Conservation (phyloP, 192 early-diverging fungal species). For the Spizellomyces punctatus region DNA sequence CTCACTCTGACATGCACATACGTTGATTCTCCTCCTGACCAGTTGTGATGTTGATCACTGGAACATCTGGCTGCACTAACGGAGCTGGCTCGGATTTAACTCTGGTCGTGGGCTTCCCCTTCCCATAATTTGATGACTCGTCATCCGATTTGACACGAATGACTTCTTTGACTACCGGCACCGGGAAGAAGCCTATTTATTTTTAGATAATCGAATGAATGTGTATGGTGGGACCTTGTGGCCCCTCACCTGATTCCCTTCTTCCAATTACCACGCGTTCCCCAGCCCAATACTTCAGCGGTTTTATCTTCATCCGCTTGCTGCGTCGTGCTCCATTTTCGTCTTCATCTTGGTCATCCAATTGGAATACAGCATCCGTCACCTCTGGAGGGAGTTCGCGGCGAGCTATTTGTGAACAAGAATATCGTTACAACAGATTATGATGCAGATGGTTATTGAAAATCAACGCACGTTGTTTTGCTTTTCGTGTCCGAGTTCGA, state of each 20-base stretch:
- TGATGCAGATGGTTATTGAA: no score
- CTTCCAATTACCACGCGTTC: conserved; percentile 36
- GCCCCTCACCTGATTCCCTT: conserved; percentile 25
- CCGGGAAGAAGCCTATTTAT: conserved; percentile 17
- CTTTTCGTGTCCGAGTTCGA: neutral
- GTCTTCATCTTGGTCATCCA: conserved; percentile 22
- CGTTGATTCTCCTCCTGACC: conserved; percentile 37
- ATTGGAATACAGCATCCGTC: neutral
- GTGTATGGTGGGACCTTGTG: conserved; percentile 1
- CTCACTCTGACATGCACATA: conserved; percentile 3
- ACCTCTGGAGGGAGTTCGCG: conserved; percentile 9
- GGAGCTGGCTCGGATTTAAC: conserved; percentile 27
- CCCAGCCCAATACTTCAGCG: conserved; percentile 44
- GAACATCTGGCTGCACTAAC: conserved; percentile 31
- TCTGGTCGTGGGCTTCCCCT: neutral
- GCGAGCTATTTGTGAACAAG: neutral
- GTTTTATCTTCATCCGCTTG: conserved; percentile 34
- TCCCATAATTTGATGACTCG: conserved; percentile 1
- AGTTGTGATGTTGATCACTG: conserved; percentile 39
- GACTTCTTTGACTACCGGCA: conserved; percentile 28
- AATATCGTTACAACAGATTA: no score
- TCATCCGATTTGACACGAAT: conserved; percentile 32
- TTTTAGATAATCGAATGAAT: neutral
- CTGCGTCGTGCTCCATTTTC: conserved; percentile 27
- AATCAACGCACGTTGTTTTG: no score